A percentile compares a stretch with the other conserved stretches of the same genome.
Evolutionary conservation across 257 asterid genomes (phyloP).

Genomic region (Handroanthus guayacan): DNA sequence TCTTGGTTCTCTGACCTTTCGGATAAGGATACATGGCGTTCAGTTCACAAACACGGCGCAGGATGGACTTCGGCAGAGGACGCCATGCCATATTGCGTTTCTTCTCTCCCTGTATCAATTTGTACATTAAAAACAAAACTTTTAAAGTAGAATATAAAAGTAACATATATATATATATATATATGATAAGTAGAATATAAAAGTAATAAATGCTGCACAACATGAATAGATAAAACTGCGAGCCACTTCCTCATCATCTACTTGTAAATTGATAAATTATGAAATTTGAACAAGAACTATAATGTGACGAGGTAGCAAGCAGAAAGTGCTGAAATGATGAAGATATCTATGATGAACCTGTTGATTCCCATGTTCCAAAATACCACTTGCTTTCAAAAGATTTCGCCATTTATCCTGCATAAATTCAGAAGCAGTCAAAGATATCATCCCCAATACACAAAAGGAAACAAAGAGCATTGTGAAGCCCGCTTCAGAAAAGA

Average conservation of each 20-base stretch:
- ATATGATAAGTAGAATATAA: background rate
- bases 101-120: slow-evolving; percentile 67
- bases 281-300: too few relatives aligned
- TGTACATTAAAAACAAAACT: background rate
- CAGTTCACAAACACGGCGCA: slow-evolving; percentile 76
- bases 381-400: slow-evolving; percentile 88
- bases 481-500: background rate
- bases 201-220: background rate
- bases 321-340: background rate
- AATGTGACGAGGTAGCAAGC: too few relatives aligned
- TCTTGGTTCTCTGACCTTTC: slow-evolving; percentile 63
- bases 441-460: background rate
- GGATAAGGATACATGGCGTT: slow-evolving; percentile 84
- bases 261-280: too few relatives aligned
- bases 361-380: slow-evolving; percentile 59
- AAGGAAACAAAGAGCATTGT: background rate
- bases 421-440: slow-evolving; percentile 31
- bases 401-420: slow-evolving; percentile 97
- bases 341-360: slow-evolving; percentile 50
- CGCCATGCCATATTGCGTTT: slow-evolving; percentile 90
- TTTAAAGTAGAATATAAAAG: background rate
- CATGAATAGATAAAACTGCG: background rate
- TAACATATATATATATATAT: too few relatives aligned
- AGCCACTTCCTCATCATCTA: too few relatives aligned
- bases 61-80: slow-evolving; percentile 80